phyloP scores from a whole-genome alignment of 2,329 filamentous ascomycete species.

The Aureobasidium melanogenum region DNA sequence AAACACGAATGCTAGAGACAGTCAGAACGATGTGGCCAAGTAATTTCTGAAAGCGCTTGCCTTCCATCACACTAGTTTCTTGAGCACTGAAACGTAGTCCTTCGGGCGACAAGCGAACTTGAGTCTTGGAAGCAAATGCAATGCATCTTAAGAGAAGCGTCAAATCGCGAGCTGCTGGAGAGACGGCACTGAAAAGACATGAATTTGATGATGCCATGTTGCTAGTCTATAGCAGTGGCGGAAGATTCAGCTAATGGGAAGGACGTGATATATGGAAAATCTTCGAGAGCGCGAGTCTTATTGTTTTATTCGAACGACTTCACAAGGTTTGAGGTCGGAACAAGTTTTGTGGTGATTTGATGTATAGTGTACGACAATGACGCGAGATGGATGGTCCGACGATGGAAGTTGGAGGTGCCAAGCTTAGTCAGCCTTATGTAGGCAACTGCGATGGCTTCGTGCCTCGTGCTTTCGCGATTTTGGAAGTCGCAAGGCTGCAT shows the following conservation, averaged over 20 bases:
- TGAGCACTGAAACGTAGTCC: slow-evolving; percentile 84
- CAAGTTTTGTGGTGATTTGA: not conserved
- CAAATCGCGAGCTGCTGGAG: slow-evolving; percentile 68
- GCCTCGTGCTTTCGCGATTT: not conserved
- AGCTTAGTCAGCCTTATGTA: slow-evolving; percentile 4
- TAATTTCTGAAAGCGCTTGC: slow-evolving; percentile 32
- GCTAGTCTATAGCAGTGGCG: not conserved
- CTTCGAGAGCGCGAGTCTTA: not conserved
- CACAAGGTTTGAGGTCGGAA: not conserved
- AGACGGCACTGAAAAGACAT: slow-evolving; percentile 64
- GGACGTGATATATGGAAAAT: not conserved
- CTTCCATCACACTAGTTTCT: slow-evolving; percentile 85
- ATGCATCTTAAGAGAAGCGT: slow-evolving; percentile 58
- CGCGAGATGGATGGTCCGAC: not conserved
- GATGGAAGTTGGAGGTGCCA: slow-evolving; percentile 1
- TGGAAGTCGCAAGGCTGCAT: not conserved
- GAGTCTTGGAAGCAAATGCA: slow-evolving; percentile 49
- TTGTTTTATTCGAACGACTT: not conserved
- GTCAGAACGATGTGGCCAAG: slow-evolving; percentile 9
- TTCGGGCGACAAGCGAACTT: slow-evolving; percentile 72
- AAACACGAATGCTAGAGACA: slow-evolving; percentile 58
- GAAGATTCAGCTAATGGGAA: not conserved
- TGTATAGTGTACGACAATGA: not conserved
- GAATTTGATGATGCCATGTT: slow-evolving; percentile 16
- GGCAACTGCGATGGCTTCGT: not conserved